phyloP scores from a whole-genome alignment of 495 filamentous ascomycete genomes.

The Letharia columbiana region DNA sequence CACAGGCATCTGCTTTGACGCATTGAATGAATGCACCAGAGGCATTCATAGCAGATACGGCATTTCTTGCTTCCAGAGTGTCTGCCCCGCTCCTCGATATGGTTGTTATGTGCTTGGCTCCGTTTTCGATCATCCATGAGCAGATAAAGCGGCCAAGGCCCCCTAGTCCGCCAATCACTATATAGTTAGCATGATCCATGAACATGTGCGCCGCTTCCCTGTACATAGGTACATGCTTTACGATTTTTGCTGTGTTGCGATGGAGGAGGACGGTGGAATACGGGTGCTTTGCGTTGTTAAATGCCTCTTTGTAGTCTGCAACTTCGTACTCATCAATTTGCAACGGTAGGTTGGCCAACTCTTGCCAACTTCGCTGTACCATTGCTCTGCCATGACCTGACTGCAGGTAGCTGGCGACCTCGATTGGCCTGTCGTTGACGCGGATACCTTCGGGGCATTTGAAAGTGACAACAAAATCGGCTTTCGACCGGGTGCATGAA shows the following conservation, averaged over 20 bases:
- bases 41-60: neutral
- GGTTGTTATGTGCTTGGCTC: slow-evolving; percentile 22
- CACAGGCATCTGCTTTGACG: slow-evolving; percentile 29
- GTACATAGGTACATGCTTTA: neutral
- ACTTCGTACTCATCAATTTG: neutral
- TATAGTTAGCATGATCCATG: slow-evolving; percentile 28
- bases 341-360: neutral
- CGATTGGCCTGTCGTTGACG: slow-evolving; percentile 8
- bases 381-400: neutral
- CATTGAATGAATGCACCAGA: slow-evolving; percentile 23
- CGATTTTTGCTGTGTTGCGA: neutral
- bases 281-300: neutral
- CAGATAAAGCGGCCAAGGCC: slow-evolving; percentile 40
- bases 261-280: slow-evolving; percentile 5
- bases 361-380: neutral
- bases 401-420: slow-evolving; percentile 3
- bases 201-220: neutral
- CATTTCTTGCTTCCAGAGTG: neutral
- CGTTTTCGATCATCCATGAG: slow-evolving; percentile 48
- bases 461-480: slow-evolving; percentile 13
- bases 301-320: neutral
- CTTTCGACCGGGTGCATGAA: neutral
- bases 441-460: neutral
- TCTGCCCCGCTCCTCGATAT: slow-evolving; percentile 16
- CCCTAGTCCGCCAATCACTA: slow-evolving; percentile 40